Base-by-base conservation (phyloP, 2,329 filamentous ascomycete genomes). In the Pseudocercospora eumusae region DNA sequence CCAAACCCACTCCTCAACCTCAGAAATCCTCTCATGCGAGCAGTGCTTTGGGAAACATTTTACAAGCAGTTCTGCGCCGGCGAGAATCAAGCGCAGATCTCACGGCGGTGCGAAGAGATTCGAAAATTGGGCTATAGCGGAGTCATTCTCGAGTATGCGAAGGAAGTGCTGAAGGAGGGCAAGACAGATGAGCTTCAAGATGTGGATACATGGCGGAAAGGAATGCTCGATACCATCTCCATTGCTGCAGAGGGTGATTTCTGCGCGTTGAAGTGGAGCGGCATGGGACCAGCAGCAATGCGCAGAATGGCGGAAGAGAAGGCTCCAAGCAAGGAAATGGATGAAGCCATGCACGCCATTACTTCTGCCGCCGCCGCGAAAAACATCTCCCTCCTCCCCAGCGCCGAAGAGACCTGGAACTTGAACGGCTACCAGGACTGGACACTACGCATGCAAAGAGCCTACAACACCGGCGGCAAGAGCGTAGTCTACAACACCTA, bases 21-120 rank as follows among this genome's bases (percentile, higher is more conserved):
- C 4, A 81, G 79, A 57, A 96, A 96, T 73, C 86, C 86, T 0
- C 52, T 93, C 1, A 81, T 96, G 15, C 84, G 86, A 47, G 84
- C 81, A 63, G 73, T 92, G 45, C 80, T 96, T 55, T 92, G 92
- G 74, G 85, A 87, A 73, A 96, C 91, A 0, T 92, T 96, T 70
- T 96, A 96, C 75, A 86, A 87, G 23, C 93, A 97, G 71, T 97
- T 96, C 76, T 97, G 93, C 75, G 91, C 91, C 0, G 93, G 93
- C 27, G 89, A 92, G 76, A 89, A 85, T 54, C 81, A 83, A 0
- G 70, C 75, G 1, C 90, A 96, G 75, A 88, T 96, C 1, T 79
- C 81, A 45, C 77, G 74, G 28, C 92, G 89, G 0, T 84, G 92
- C 28, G 73, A 81, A 1, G 79, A 82, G 1, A 81, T 96, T 9